Evolutionary conservation across 1,284 basidiomycete species (phyloP).

Genomic region (Exobasidium rhododendri): DNA sequence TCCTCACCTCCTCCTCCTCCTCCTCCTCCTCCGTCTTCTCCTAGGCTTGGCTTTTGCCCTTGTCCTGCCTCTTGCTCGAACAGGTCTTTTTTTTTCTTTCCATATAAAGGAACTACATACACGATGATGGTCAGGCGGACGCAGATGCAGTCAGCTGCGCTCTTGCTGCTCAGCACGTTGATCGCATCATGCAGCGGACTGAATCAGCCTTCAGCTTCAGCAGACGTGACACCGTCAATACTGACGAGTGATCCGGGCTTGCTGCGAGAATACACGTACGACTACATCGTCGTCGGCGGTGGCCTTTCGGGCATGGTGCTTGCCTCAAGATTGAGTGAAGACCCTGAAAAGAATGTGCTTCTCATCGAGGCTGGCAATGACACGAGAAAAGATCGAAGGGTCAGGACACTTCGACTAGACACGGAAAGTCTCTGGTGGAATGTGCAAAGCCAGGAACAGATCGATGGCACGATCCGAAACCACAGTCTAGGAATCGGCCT

Average conservation of each 20-base stretch:
- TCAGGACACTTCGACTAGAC: conserved; percentile 18
- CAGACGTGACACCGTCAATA: background rate
- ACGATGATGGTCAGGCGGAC: too few species aligned
- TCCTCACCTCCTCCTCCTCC: too few species aligned
- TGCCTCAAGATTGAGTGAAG: conserved; percentile 46
- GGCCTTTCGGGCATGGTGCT: conserved; percentile 50
- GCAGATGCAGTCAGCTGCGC: too few species aligned
- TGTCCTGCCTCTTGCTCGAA: too few species aligned
- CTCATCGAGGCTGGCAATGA: conserved; percentile 52
- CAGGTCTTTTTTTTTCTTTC: too few species aligned
- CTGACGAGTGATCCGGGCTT: background rate
- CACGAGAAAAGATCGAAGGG: conserved; percentile 22
- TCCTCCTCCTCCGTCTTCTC: conserved; percentile 4
- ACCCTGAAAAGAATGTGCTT: conserved; percentile 34
- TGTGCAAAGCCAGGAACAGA: conserved; percentile 32
- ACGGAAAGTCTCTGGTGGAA: conserved; percentile 13
- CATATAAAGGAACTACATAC: too few species aligned
- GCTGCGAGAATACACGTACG: background rate
- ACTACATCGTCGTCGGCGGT: conserved; percentile 28
- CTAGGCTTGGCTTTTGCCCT: too few species aligned
- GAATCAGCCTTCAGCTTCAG: background rate
- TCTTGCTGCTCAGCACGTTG: too few species aligned
- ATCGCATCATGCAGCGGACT: too few species aligned
- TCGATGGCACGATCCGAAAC: conserved; percentile 58
- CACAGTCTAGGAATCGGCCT: conserved; percentile 61